Evolutionary conservation across 352 stramenopile genomes (phyloP).

Genomic region (Globisporangium nodosum): DNA sequence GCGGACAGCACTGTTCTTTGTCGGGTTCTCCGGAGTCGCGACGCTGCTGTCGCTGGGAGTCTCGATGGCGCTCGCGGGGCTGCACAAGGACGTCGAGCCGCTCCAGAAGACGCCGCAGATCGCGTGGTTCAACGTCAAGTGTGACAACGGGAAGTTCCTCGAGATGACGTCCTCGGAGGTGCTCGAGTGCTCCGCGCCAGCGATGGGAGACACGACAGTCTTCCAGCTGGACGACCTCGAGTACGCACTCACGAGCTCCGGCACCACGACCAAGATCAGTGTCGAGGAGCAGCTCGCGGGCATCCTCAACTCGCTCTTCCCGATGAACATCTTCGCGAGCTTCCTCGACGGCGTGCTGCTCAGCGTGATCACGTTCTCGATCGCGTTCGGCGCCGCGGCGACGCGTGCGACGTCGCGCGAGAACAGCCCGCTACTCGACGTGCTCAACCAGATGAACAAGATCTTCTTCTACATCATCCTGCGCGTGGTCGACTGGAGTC

Average conservation of each 20-base stretch:
- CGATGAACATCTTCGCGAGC: slow-evolving; percentile 49
- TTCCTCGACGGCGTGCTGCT: slow-evolving; percentile 49
- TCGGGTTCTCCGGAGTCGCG: slow-evolving; percentile 29
- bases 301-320: slow-evolving; percentile 50
- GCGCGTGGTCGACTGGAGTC: slow-evolving; percentile 61
- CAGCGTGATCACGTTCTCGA: slow-evolving; percentile 59
- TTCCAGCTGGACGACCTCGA: slow-evolving; percentile 47
- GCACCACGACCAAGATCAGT: slow-evolving; percentile 27
- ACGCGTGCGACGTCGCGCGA: slow-evolving; percentile 45
- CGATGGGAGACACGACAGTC: slow-evolving; percentile 18
- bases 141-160: slow-evolving; percentile 31
- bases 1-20: slow-evolving; percentile 46
- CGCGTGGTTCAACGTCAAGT: slow-evolving; percentile 24
- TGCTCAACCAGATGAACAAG: slow-evolving; percentile 65
- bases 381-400: slow-evolving; percentile 52
- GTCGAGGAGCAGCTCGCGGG: slow-evolving; percentile 47
- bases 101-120: background rate
- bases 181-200: slow-evolving; percentile 18
- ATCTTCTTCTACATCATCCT: slow-evolving; percentile 66
- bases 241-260: slow-evolving; percentile 11
- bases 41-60: slow-evolving; percentile 32
- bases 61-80: slow-evolving; percentile 31
- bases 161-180: slow-evolving; percentile 18
- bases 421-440: slow-evolving; percentile 44
- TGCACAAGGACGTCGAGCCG: slow-evolving; percentile 17